Base-by-base conservation (phyloP, 371 early-diverging fungal genomes). In the Saksenaea vasiformis region DNA sequence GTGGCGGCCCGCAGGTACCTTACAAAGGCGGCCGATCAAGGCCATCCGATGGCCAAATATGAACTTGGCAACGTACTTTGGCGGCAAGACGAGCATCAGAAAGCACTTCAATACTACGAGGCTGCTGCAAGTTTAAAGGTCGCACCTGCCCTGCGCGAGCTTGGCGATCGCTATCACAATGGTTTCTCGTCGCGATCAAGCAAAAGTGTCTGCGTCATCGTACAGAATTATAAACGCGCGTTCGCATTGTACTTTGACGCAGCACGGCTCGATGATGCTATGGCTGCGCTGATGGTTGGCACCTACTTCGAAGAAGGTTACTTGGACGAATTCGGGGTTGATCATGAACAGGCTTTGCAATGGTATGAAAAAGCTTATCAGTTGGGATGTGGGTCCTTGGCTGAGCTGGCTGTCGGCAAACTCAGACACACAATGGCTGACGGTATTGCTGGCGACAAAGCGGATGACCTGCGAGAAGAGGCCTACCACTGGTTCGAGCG, bases 1-100 rank as follows among this genome's bases (percentile, higher is more conserved):
- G 54, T 58, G 1, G 79, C 62, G 0, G 76, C 79, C 2, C 64
- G 66, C 34, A 69, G 53, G 34, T 73, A 79, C 31, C 64, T 79
- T 27, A 41, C 61, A 5, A 69, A 71, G 11, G 51, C 51, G 0
- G 51, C 51, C 10, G 51, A 47, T 22, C 51, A 68, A 43, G 74
- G 71, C 5, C 76, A 80, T 44, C 36, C 69, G 1, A 53, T 59
- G 27, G 77, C 80, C 14, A 68, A 59, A 4, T 73, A 61, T 38
- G 70, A 72, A 14, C 54, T 75, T 3, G 80, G 61, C 0, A 61
- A 64, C 0, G 66, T 74, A 10, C 58, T 72, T 5, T 79, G 77
- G 76, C 58, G 60, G 5, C 59, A 68, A 36, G 56, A 56, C 3
- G 61, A 68, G 5, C 43, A 64, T 43, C n/a, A 60, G 24, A 43